Base-by-base conservation (phyloP, 805 yeast genomes). In the Priceomyces fermenticarens region DNA sequence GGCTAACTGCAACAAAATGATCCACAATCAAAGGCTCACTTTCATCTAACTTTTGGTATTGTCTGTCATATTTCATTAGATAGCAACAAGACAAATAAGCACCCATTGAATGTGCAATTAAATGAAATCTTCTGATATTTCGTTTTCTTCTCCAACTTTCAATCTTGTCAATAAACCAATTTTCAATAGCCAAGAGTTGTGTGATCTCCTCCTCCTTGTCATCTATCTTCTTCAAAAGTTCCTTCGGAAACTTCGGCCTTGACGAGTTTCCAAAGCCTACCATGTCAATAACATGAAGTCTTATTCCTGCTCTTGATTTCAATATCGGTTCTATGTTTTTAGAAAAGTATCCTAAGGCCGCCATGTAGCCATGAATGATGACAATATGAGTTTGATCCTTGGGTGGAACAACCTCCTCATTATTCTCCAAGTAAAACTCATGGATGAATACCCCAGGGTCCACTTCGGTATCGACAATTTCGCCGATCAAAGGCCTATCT, bases 191-290 rank as follows among this genome's bases (percentile, higher is more conserved):
- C 26, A 64, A 41, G 4, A 67, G 48, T 47, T 67, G 72, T 14
- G 40, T 39, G 20, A 69, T 67, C 38, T 58, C 57, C 7, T 52
- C 59, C 8, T 38, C 46, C 5, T 39, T 47, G 3, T 56, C 41
- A 1, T 27, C 30, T 1, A 58, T 58, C 4, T 57, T 53, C 9
- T 30, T 31, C 9, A 67, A 41, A n/a, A 62, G 55, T n/a, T 48
- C 47, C 0, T 36, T 17, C 3, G 73, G 73, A 44, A 68, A 69
- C 36, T 51, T 47, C 2, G 73, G 72, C 29, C 74, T 49, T 8
- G 70, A 63, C 11, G 72, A 65, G 40, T 69, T 69, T 5, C 74
- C 74, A 45, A 67, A 69, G 3, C 74, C 74, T 3, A 72, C 70
- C 47, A 67, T 42, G 40, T 69, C 74, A 30, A 69, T 57, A n/a